Conservation (phyloP, 257 asterid species). For the Apocynum venetum region DNA sequence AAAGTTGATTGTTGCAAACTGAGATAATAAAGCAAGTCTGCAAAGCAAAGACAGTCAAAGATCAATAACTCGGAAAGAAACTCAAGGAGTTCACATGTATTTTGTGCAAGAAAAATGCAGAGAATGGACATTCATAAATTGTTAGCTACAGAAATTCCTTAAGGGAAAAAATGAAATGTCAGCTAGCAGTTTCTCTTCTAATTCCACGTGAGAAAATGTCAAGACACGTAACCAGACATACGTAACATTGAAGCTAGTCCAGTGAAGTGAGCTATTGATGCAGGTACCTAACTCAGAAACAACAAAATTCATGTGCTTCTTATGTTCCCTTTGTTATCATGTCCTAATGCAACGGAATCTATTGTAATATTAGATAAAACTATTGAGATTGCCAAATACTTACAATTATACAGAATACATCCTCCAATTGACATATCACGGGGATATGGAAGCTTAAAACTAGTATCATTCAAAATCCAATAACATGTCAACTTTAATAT, state of each 20-base stretch:
- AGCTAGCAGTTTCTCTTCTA: background rate
- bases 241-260: background rate
- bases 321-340: background rate
- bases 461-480: background rate
- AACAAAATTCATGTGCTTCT: background rate
- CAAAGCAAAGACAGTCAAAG: slow-evolving; percentile 1
- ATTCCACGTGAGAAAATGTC: background rate
- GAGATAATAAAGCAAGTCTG: slow-evolving; percentile 36
- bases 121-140: background rate
- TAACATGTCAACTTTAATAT: background rate
- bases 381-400: background rate
- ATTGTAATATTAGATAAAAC: background rate
- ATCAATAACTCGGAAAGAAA: background rate
- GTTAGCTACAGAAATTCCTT: background rate
- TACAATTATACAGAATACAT: background rate
- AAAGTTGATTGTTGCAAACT: slow-evolving; percentile 35
- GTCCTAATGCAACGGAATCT: background rate
- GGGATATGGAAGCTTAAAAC: background rate
- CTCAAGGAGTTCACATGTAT: background rate
- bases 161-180: background rate
- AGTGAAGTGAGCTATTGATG: background rate
- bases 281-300: background rate
- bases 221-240: background rate
- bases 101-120: background rate
- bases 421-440: background rate